Base-by-base conservation (phyloP, 2,329 filamentous ascomycete genomes). In the Tolypocladium album region DNA sequence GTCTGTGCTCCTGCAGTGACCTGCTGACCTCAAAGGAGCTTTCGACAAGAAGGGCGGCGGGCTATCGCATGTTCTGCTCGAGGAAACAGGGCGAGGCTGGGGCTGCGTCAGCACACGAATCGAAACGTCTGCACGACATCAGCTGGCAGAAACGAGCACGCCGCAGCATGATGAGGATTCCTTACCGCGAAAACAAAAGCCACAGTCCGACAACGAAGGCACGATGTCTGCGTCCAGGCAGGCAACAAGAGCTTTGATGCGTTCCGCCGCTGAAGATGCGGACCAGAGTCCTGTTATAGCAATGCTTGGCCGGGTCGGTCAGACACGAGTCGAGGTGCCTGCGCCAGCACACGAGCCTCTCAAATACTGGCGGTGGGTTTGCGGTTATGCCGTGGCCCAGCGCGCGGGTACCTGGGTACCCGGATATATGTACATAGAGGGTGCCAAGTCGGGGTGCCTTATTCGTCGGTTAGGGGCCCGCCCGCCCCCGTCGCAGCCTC, bases 1-100 rank as follows among this genome's bases (percentile, higher is more conserved):
- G 64, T 69, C 64, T 66, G 61, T 70, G 76, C 84, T 89, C 86
- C 87, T 90, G 88, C 88, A 90, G 88, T 83, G 83, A 79, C 87
- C 86, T 82, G 87, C 88, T 90, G 88, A 87, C 86, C 85, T 88
- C 85, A 88, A 88, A 88, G 85, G 84, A 87, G 83, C 80, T 72
- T 70, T 62, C 61, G 66, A 70, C 66, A 61, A 62, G 61, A 62
- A 67, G 61, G 60, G 58, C 62, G 65, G 67, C 64, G 61, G 61
- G 65, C 65, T 71, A 70, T 66, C 64, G 69, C 72, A 74, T 75
- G 61, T 64, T 72, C 67, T 65, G 63, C 62, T 62, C 66, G 57
- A 62, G 62, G 62, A 64, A 62, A 61, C 62, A 57, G 58, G 45
- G n/a, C 57, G 34, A 42, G 57, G 52, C 58, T 59, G 50, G 57